Conservation (phyloP, 805 yeast species). For the Saccharomycopsis schoenii region DNA sequence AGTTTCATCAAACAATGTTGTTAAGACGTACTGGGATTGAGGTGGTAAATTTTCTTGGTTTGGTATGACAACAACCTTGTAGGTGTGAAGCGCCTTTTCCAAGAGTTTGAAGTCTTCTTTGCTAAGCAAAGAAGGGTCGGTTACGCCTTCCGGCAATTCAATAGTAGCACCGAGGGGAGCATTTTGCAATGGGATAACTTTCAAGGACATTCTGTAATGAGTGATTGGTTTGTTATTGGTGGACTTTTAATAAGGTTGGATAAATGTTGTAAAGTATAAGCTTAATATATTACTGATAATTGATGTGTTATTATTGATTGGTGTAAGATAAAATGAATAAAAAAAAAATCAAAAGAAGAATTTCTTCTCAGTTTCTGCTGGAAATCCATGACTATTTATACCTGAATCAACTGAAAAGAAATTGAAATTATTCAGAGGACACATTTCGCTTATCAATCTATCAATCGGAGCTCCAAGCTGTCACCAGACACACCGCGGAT, state of each 20-base stretch:
- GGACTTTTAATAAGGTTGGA: too few relatives aligned
- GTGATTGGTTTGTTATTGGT: too few relatives aligned
- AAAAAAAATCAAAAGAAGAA: too few relatives aligned
- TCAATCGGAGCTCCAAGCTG: not conserved
- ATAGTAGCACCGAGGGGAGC: conserved; percentile 64
- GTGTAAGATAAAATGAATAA: too few relatives aligned
- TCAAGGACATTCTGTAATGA: conserved; percentile 19
- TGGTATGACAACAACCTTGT: conserved; percentile 70
- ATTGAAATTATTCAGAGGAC: not conserved
- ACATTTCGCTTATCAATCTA: not conserved
- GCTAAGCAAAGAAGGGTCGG: conserved; percentile 60
- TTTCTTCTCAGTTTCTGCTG: not conserved
- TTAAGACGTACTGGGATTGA: conserved; percentile 62
- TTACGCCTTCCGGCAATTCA: conserved; percentile 54
- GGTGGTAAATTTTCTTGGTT: conserved; percentile 61
- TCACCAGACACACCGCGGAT: not conserved
- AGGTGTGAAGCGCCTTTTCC: conserved; percentile 52
- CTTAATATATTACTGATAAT: too few relatives aligned
- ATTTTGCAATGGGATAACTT: conserved; percentile 37
- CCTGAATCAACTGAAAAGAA: too few relatives aligned
- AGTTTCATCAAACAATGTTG: conserved; percentile 71
- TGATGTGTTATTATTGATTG: too few relatives aligned
- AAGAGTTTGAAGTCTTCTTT: conserved; percentile 56
- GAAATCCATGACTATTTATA: not conserved
- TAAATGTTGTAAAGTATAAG: too few relatives aligned